Evolutionary conservation across 345 rosid species (phyloP), one percentile per base, ranked within the genome.

Genomic region (Linum usitatissimum): DNA sequence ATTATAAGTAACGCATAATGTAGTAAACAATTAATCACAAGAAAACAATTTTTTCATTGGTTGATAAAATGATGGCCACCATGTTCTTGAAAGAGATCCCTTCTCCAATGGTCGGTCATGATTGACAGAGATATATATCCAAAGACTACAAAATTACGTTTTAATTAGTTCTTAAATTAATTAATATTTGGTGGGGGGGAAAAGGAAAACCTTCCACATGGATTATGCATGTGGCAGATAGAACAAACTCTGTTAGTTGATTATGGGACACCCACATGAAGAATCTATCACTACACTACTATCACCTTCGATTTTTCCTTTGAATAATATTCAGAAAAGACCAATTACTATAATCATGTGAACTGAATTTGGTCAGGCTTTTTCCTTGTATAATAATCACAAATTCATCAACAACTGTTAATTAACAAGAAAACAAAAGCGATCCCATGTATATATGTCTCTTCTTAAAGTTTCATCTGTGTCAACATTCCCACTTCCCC

Each of bases 181-280:
- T 34, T 34, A 45, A 15, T 10, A 45, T 3, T 45, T 10, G 10
- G 15, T 3, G 17, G 10, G 10, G 10, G 10, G 51, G 10, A 45
- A 13, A 45, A 4, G 51, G 51, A 12, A 45, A 45, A 15, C 17
- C 51, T 45, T 45, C 51, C 51, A 45, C 51, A 45, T 45, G 51
- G 15, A 45, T 45, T 10, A 15, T 45, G 51, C 51, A 45, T 45
- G 51, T 45, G 51, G 51, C 51, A 45, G 51, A 45, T 10, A 45
- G 51, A 45, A 45, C 51, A 14, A 34, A 28, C 28, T 51, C 9
- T 39, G 59, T 42, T 55, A 17, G 65, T 57, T 66, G 62, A 49
- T 42, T 20, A 30, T 7, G 20, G 30, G 55, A 63, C 57, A 51
- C 38, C 70, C 95, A 81, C 89, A 80, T 80, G 95, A 81, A 77